These are phyloP conservation scores for Lactarius sanguifluus DNA, from an alignment of 768 basidiomycete genomes.

Conservation along the genomic window DNA sequence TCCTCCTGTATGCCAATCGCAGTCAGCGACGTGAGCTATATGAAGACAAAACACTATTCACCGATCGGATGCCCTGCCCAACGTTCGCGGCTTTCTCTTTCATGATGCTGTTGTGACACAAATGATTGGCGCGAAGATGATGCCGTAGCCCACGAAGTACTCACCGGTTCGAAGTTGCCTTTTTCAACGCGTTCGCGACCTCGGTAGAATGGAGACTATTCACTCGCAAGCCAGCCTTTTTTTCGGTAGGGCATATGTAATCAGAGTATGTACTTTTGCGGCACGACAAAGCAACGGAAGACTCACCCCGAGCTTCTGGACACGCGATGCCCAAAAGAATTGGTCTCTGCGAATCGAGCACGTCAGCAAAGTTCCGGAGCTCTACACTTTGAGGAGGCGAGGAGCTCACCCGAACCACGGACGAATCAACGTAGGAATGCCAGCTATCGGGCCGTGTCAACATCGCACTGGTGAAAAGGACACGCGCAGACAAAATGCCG, in stretches of 20 bases:
- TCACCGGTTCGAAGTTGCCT: slow-evolving; percentile 54
- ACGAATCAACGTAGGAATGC: slow-evolving; percentile 65
- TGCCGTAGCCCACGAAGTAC: slow-evolving; percentile 27
- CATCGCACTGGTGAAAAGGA: not conserved
- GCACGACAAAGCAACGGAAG: not conserved
- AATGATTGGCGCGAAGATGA: slow-evolving; percentile 2
- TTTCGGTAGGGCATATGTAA: not conserved
- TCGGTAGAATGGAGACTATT: slow-evolving; percentile 47
- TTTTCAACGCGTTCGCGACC: slow-evolving; percentile 52
- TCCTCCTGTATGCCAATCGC: slow-evolving; percentile 43
- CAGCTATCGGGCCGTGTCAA: slow-evolving; percentile 36
- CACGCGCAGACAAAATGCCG: not conserved
- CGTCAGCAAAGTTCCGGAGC: slow-evolving; percentile 21
- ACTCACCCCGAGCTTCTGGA: slow-evolving; percentile 59
- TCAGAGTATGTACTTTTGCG: not conserved
- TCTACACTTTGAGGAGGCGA: not conserved
- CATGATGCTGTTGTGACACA: slow-evolving; percentile 44
- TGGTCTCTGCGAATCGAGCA: slow-evolving; percentile 43
- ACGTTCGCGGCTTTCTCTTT: slow-evolving; percentile 56
- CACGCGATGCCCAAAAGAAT: slow-evolving; percentile 64
- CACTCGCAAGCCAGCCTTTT: slow-evolving; percentile 54
- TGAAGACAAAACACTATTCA: slow-evolving; percentile 28
- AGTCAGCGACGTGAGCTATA: not conserved
- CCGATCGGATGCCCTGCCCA: slow-evolving; percentile 46
- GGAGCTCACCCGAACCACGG: slow-evolving; percentile 59